Percentiles rank a stretch among this genome's conserved stretches.
Conservation (phyloP, 768 basidiomycete genomes). For the Paxillus involutus region DNA sequence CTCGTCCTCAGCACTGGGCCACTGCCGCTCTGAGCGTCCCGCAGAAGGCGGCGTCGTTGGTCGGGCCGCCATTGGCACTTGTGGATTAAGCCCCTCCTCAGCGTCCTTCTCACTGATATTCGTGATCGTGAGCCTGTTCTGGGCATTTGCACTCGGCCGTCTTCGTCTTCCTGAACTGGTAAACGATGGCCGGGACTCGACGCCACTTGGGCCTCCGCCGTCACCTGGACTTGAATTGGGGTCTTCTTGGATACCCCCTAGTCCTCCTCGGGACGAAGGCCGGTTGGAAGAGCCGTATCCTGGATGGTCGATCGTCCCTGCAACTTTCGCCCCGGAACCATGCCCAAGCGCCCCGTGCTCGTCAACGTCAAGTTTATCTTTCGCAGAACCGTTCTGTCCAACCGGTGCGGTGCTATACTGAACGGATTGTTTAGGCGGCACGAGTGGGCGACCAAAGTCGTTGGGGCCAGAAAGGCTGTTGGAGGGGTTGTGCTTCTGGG, state of each 20-base stretch:
- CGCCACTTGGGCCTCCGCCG: slow-evolving; percentile 2
- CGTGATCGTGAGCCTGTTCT: slow-evolving; percentile 41
- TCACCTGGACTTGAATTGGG: not conserved
- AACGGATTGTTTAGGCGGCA: slow-evolving; percentile 17
- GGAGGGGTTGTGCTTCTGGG: slow-evolving; percentile 10
- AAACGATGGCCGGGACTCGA: slow-evolving; percentile 6
- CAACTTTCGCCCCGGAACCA: slow-evolving; percentile 3
- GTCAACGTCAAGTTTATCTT: slow-evolving; percentile 11
- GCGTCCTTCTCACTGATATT: slow-evolving; percentile 43
- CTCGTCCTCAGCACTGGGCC: slow-evolving; percentile 44
- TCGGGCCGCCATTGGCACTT: slow-evolving; percentile 4
- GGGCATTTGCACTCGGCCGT: slow-evolving; percentile 29
- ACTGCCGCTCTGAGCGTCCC: slow-evolving; percentile 14
- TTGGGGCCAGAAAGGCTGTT: slow-evolving; percentile 5
- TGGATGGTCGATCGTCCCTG: slow-evolving; percentile 27
- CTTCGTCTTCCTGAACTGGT: slow-evolving; percentile 23
- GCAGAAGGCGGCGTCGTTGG: slow-evolving; percentile 29
- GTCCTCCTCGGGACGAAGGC: slow-evolving; percentile 14
- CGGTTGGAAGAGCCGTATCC: slow-evolving; percentile 21
- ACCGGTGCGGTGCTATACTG: slow-evolving; percentile 31
- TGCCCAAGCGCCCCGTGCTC: slow-evolving; percentile 22
- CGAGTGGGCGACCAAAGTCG: slow-evolving; percentile 7
- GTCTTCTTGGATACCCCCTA: slow-evolving; percentile 28
- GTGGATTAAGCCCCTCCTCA: slow-evolving; percentile 30
- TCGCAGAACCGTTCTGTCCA: slow-evolving; percentile 17